These are phyloP conservation scores for Aphanocladium album DNA, from an alignment of 2,329 filamentous ascomycete species.

Conservation along the genomic window DNA sequence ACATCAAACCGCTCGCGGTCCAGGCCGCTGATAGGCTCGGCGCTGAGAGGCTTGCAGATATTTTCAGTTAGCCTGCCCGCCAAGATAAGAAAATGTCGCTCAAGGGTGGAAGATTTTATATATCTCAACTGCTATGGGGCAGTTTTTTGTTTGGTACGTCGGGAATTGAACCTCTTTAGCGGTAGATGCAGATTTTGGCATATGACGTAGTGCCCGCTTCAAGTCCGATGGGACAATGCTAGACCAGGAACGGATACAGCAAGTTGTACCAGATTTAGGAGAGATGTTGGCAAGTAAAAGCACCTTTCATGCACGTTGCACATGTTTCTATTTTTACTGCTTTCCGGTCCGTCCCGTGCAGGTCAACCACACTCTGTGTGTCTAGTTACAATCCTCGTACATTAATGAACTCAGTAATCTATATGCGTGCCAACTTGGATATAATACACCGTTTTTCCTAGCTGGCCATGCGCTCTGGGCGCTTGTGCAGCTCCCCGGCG, in stretches of 20 bases:
- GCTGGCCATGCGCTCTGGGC: neutral
- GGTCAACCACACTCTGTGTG: neutral
- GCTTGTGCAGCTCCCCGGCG: neutral
- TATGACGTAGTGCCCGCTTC: neutral
- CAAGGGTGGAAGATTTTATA: too few species aligned
- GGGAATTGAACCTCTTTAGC: neutral
- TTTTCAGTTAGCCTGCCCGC: neutral
- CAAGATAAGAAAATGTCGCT: too few species aligned
- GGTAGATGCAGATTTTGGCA: neutral
- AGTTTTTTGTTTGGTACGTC: neutral
- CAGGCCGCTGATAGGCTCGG: slow-evolving; percentile 4
- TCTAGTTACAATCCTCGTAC: too few species aligned
- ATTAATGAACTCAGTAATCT: too few species aligned
- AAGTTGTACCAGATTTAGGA: too few species aligned
- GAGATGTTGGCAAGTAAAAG: too few species aligned
- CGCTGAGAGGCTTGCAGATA: slow-evolving; percentile 4
- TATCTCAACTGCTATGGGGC: neutral
- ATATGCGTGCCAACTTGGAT: too few species aligned
- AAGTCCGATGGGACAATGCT: neutral
- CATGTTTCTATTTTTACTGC: neutral
- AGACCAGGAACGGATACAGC: too few species aligned
- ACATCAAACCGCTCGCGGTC: neutral
- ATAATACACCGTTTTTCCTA: too few species aligned
- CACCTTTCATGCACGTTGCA: too few species aligned
- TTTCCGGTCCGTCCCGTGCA: too few species aligned